Base-by-base conservation (phyloP, 805 yeast genomes). In the Cyberlindnera suaveolens region DNA sequence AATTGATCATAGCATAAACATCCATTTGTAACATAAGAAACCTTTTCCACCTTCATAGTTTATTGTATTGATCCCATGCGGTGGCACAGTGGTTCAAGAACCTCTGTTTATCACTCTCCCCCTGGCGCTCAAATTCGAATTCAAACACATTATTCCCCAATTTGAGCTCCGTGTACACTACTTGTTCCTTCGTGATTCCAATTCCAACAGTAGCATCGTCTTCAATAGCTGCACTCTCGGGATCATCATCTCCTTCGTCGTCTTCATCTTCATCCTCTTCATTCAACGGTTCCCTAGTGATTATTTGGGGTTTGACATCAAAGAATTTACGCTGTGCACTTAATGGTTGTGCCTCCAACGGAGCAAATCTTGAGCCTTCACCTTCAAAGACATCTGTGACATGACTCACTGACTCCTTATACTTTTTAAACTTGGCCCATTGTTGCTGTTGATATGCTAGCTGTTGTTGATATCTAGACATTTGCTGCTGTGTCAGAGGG, bases 361-460 rank as follows among this genome's bases (percentile, higher is more conserved):
- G 80, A 0, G 80, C 80, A 17, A 62, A 66, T 45, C 68, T 65
- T 15, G 70, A 59, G 34, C 63, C 62, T 45, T 72, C 75, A 3
- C 72, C 74, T 42, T 65, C 66, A 49, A 71, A 75, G 3, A 75
- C 76, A 52, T 75, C 80, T 5, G 75, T 67, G 2, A 73, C 77
- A 36, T 67, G 63, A 34, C 42, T 50, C 9, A 43, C 51, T 27
- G 54, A 47, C n/a, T 53, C 52, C 29, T 51, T 52, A 18, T 53
- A 57, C 23, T 50, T 49, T 31, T 52, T 52, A 36, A 57, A 55
- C 35, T 54, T 57, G 14, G 54, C 50, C 58, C 59, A 52, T 31
- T 54, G 58, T 15, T 51, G 54, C 27, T 57, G 59, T 20, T 57
- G 59, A 34, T 46, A 51, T 5, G 53, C 53, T 17, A 52, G 14